Evolutionary conservation across 371 early-diverging fungal species (phyloP), one percentile per base, ranked within the genome.

Genomic region (Dinochytrium kinnereticum): DNA sequence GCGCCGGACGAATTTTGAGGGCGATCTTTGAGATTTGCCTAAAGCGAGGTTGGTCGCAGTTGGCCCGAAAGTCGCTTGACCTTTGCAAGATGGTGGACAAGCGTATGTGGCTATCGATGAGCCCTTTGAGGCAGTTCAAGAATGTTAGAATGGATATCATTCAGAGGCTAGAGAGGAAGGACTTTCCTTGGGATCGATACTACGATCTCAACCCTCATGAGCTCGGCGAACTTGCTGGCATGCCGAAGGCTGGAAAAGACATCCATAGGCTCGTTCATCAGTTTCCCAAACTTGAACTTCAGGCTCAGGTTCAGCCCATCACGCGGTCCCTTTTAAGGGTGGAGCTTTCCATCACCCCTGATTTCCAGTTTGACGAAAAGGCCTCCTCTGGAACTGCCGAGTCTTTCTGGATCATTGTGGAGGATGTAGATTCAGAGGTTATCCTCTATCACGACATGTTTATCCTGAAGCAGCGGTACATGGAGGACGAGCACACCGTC

Each of bases 1-100:
- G 92, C 71, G 97, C 96, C 33, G 91, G 91, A 0, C 92, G 99
- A 76, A 94, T 99, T 72, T 81, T 98, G 40, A 92, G 98, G 34
- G 97, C 98, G 24, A 90, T 99, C 66, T 98, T 96, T 85, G 99
- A 98, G 84, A 95, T 99, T 55, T 94, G 95, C 75, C 78, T 96
- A 66, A 90, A 90, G 69, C 91, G 95, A 37, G 95, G 96, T n/a
- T 99, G 99, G 99, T 92, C 96, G 1, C 93, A 92, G 70, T 83
- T 96, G 44, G 91, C 96, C 1, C 88, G 91, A 53, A 90, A 91
- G 65, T 91, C 94, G 0, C 82, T 98, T 36, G 94, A 93, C 82
- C 79, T 95, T 59, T 96, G 96, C 85, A 95, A 96, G 79, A 94
- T 95, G 93, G 95, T 95, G 0, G 96, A 95, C 68, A 92, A 91